Base-by-base conservation (phyloP, 1,284 basidiomycete genomes). In the Inonotus obliquus region DNA sequence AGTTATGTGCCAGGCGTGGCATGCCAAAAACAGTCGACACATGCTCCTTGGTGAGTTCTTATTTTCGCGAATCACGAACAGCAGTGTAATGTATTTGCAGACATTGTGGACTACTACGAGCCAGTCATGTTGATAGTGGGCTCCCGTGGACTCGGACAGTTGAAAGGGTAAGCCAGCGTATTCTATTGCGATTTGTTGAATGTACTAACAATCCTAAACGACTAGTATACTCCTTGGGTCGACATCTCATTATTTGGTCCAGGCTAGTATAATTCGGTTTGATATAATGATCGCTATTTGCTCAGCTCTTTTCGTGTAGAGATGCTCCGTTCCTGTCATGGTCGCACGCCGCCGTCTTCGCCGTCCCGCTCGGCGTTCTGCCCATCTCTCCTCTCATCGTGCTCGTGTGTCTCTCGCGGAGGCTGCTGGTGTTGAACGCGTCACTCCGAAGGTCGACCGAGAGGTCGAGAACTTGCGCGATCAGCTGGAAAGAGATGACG, bases 51-150 rank as follows among this genome's bases (percentile, higher is more conserved):
- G 88, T 87, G 37, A 32, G 32, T 59, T 23, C 38, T 59, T 54
- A 17, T n/a, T 10, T n/a, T 27, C 49, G 35, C 27, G 41, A 10
- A 41, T n/a, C 25, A 4, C 14, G 13, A 29, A 49, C 47, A 7
- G 7, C 23, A 45, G 13, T 53, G 37, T 29, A 49, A 35, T 55
- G 32, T 63, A 21, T 53, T 23, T 60, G 19, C 66, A 89, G 92
- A 96, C 71, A 83, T 98, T 61, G 89, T 98, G 47, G 96, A 98
- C 72, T 88, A 92, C 70, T 81, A 90, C 57, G 89, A 95, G 65
- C 96, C 96, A 1, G 89, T 88, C 2, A 93, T 98, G 88, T 81
- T 96, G 29, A 96, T 99, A 59, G 95, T 98, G 9, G 96, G 96
- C 4, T 96, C 93, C 19, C 87, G 96, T 62, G 96, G 96, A 63